phyloP scores from a whole-genome alignment of 352 stramenopile genomes.

The Thalassiosira exigua region DNA sequence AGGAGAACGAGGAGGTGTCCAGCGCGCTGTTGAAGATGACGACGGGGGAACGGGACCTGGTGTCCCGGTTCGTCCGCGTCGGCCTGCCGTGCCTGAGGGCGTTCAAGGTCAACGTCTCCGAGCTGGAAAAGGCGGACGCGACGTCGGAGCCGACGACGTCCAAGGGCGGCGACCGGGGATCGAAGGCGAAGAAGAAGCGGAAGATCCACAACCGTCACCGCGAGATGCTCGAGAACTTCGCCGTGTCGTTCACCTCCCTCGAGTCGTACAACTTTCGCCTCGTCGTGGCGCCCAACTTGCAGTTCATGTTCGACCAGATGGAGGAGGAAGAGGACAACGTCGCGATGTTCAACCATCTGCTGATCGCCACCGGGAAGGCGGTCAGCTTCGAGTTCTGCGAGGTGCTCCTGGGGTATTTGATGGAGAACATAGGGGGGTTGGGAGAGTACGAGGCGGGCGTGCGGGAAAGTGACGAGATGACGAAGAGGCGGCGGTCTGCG shows the following conservation, averaged over 20 bases:
- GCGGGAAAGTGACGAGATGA: neutral
- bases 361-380: constrained; percentile 91
- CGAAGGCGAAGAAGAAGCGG: constrained; percentile 75
- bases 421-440: constrained; percentile 92
- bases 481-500: neutral
- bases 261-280: constrained; percentile 92
- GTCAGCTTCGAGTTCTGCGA: constrained; percentile 93
- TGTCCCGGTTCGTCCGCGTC: constrained; percentile 93
- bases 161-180: neutral
- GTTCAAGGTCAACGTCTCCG: constrained; percentile 87
- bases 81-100: constrained; percentile 92
- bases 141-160: constrained; percentile 10
- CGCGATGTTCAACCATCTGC: constrained; percentile 93
- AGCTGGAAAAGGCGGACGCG: constrained; percentile 2
- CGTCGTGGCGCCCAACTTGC: constrained; percentile 86
- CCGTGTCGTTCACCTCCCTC: constrained; percentile 94
- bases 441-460: constrained; percentile 28
- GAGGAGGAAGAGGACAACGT: constrained; percentile 91
- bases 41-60: constrained; percentile 91
- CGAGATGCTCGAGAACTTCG: constrained; percentile 97
- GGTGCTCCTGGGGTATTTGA: constrained; percentile 94
- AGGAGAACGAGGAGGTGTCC: constrained; percentile 74
- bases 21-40: constrained; percentile 87
- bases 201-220: constrained; percentile 82
- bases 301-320: constrained; percentile 91